Base-by-base conservation (phyloP, 768 basidiomycete genomes). In the Termitomyces sp. region DNA sequence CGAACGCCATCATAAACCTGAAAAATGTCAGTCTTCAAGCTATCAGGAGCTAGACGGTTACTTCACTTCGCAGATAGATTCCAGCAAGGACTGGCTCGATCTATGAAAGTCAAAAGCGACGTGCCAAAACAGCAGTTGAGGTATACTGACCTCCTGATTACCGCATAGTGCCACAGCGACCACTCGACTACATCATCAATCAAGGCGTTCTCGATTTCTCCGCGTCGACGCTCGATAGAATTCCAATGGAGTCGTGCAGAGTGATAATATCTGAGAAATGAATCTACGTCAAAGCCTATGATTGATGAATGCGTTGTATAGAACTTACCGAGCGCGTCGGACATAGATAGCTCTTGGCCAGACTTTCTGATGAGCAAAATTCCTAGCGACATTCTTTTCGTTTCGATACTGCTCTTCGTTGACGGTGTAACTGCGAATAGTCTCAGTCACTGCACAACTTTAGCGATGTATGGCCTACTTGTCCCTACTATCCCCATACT, bases 301-400 rank as follows among this genome's bases (percentile, higher is more conserved):
- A 35, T 14, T 26, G 15, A 21, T n/a, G 55, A 15, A 47, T 37
- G 41, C 26, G 5, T 33, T 19, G 59, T 17, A 23, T 31, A 23
- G 33, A 28, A 37, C 50, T 46, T 64, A 86, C 87, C 86, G 73
- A 26, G 87, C 86, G 47, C 82, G 78, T 31, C 85, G 78, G 51
- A 89, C 76, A 63, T 81, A 84, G 7, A 89, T 77, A 17, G 86
- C 82, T 62, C 90, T 74, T 14, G 90, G 90, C 88, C 87, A 91
- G 12, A 76, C 76, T 67, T 88, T 87, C 68, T 93, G 90, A 38
- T 78, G 77, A 19, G 81, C 79, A 66, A 86, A 85, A 59, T 82
- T 82, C 21, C 85, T 80, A 43, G 85, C 83, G n/a, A 86, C 76
- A 63, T 78, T 82, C 63, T 83, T 75, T 63, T 87, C 86, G n/a